Evolutionary conservation across 768 basidiomycete genomes (phyloP).

Genomic region (Auricularia sp.): DNA sequence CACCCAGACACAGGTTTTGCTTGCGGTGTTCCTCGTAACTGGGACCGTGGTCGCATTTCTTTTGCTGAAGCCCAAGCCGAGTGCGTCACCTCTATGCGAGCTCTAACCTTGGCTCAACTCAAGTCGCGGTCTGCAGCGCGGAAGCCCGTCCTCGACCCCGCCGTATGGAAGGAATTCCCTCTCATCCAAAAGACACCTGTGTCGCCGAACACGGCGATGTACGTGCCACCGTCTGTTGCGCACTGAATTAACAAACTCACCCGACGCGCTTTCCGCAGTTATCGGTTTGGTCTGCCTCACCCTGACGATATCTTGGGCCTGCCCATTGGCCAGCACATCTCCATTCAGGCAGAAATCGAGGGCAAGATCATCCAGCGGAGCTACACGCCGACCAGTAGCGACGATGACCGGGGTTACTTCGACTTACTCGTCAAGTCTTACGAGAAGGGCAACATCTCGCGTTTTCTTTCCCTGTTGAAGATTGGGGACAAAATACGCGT

Average conservation of each 20-base stretch:
- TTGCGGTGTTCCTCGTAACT: slow-evolving; percentile 7
- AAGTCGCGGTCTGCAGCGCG: slow-evolving; percentile 31
- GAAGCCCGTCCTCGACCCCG: slow-evolving; percentile 63
- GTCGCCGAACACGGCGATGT: slow-evolving; percentile 96
- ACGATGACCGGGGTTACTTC: slow-evolving; percentile 88
- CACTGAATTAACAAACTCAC: background rate
- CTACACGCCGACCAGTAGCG: slow-evolving; percentile 92
- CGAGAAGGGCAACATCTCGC: slow-evolving; percentile 95
- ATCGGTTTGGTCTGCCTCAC: slow-evolving; percentile 80
- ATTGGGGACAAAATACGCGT: slow-evolving; percentile 81
- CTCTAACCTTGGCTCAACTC: background rate
- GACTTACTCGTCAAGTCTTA: slow-evolving; percentile 98
- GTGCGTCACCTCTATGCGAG: background rate
- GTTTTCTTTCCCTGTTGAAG: slow-evolving; percentile 68
- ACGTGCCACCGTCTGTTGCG: slow-evolving; percentile 17
- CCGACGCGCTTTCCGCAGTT: slow-evolving; percentile 36
- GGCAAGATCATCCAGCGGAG: slow-evolving; percentile 85
- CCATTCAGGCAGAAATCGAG: slow-evolving; percentile 78
- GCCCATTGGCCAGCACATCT: slow-evolving; percentile 94
- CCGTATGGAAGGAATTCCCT: slow-evolving; percentile 72
- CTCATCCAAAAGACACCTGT: slow-evolving; percentile 71
- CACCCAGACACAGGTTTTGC: slow-evolving; percentile 1
- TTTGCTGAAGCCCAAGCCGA: slow-evolving; percentile 7
- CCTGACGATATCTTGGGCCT: slow-evolving; percentile 75
- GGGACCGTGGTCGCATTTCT: slow-evolving; percentile 3